Evolutionary conservation across 1,284 basidiomycete species (phyloP).

Genomic region (Apiotrichum veenhuisii): DNA sequence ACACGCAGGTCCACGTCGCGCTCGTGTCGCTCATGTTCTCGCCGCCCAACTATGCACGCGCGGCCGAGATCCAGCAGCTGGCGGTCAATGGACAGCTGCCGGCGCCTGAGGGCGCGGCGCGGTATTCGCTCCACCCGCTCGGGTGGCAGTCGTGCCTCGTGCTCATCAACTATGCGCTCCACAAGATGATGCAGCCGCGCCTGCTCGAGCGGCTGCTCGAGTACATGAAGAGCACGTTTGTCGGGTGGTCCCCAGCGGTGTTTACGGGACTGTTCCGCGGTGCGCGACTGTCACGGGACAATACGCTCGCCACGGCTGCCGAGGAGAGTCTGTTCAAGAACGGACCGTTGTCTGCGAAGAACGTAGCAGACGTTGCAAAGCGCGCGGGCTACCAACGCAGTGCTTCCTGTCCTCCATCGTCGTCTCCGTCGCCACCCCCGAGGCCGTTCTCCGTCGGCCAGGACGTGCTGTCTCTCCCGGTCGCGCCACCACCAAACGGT

Average conservation of each 20-base stretch:
- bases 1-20: constrained; percentile 46
- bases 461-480: not conserved
- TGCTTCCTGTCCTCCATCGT: not conserved
- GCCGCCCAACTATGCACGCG: constrained; percentile 37
- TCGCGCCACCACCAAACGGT: constrained; percentile 13
- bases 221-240: constrained; percentile 29
- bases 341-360: not conserved
- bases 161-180: constrained; percentile 38
- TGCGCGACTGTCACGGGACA: constrained; percentile 6
- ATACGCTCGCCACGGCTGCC: constrained; percentile 1
- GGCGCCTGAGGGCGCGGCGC: constrained; percentile 8
- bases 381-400: not conserved
- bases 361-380: not conserved
- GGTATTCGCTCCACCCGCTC: constrained; percentile 39
- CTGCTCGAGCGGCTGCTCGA: constrained; percentile 26
- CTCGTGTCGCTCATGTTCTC: constrained; percentile 44
- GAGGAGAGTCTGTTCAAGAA: constrained; percentile 10
- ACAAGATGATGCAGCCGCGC: constrained; percentile 22
- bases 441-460: not conserved
- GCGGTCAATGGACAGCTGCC: not conserved
- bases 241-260: constrained; percentile 8
- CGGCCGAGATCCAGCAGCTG: constrained; percentile 8
- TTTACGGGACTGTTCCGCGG: constrained; percentile 26
- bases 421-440: not conserved
- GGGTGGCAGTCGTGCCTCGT: constrained; percentile 30